These are phyloP conservation scores for Pontederia crassipes DNA, from an alignment of 176 grass and related monocot species.

Conservation along the genomic window DNA sequence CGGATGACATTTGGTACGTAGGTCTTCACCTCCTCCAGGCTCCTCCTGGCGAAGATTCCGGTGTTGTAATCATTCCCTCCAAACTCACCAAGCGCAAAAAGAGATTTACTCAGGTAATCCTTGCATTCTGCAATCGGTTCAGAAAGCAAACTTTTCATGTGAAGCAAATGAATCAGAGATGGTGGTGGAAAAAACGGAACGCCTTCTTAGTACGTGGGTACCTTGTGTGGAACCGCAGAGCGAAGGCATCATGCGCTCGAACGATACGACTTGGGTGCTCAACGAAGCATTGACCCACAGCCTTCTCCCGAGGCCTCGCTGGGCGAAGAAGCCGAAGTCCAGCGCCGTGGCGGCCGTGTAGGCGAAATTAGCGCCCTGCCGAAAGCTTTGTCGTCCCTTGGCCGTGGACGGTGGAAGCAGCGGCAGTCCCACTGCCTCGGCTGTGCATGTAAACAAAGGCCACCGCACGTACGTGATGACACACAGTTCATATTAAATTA, in stretches of 20 bases:
- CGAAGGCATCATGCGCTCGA: constrained; percentile 46
- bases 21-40: constrained; percentile 35
- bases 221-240: constrained; percentile 40
- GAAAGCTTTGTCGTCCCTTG: constrained; percentile 52
- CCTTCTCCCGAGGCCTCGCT: constrained; percentile 36
- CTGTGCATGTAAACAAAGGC: constrained; percentile 16
- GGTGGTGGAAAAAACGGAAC: neutral
- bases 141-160: neutral
- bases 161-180: neutral
- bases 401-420: constrained; percentile 60
- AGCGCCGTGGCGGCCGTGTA: constrained; percentile 85
- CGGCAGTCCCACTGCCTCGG: constrained; percentile 59
- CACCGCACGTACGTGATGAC: neutral
- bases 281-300: constrained; percentile 76
- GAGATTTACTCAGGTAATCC: constrained; percentile 37
- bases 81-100: constrained; percentile 86
- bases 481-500: neutral
- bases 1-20: constrained; percentile 46
- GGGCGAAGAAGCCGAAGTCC: constrained; percentile 58
- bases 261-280: constrained; percentile 79
- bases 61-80: constrained; percentile 88
- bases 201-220: neutral
- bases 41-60: constrained; percentile 45
- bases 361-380: constrained; percentile 77
- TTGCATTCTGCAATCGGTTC: constrained; percentile 30